A percentile compares a stretch with the other conserved stretches of the same genome.
Conservation (phyloP, 352 stramenopile genomes). For the Pythium myriotylum region DNA sequence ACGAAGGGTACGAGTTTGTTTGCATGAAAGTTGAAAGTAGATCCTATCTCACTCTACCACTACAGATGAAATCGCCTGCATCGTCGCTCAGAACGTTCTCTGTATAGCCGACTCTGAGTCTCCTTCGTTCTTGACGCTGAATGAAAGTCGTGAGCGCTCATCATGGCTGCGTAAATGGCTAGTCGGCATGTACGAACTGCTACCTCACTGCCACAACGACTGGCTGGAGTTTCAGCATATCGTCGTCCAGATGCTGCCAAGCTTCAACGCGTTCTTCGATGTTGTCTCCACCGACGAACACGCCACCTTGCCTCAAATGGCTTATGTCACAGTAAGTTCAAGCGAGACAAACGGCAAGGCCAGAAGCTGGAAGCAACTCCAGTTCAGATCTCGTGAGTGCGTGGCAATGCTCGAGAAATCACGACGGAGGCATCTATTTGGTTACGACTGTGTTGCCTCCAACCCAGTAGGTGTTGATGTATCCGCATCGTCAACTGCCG, state of each 20-base stretch:
- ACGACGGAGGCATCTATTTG: conserved; percentile 62
- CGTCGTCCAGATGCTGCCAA: conserved; percentile 33
- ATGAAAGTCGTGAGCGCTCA: conserved; percentile 9
- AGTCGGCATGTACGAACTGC: conserved; percentile 27
- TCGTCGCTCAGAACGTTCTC: conserved; percentile 23
- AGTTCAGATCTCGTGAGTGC: conserved; percentile 27
- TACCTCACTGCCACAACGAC: conserved; percentile 31
- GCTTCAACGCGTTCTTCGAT: conserved; percentile 34
- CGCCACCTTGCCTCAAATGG: conserved; percentile 17
- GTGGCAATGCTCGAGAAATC: conserved; percentile 50
- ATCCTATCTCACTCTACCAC: neutral
- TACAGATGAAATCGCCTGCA: conserved; percentile 24
- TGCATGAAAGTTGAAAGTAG: no score
- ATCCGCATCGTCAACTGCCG: neutral
- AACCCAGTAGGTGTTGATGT: neutral
- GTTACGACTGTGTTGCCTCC: conserved; percentile 51
- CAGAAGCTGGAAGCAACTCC: conserved; percentile 33
- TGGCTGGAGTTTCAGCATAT: conserved; percentile 40
- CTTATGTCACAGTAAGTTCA: neutral
- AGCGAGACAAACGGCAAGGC: conserved; percentile 6
- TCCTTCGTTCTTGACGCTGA: neutral
- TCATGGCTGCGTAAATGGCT: conserved; percentile 27
- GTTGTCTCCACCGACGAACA: conserved; percentile 19
- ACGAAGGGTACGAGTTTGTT: conserved; percentile 30
- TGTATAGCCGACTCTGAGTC: neutral